Percentiles rank a stretch among this genome's conserved stretches.
These are phyloP conservation scores for Hawksworthiomyces lignivorus DNA, from an alignment of 2,329 filamentous ascomycete species.

Conservation along the genomic window DNA sequence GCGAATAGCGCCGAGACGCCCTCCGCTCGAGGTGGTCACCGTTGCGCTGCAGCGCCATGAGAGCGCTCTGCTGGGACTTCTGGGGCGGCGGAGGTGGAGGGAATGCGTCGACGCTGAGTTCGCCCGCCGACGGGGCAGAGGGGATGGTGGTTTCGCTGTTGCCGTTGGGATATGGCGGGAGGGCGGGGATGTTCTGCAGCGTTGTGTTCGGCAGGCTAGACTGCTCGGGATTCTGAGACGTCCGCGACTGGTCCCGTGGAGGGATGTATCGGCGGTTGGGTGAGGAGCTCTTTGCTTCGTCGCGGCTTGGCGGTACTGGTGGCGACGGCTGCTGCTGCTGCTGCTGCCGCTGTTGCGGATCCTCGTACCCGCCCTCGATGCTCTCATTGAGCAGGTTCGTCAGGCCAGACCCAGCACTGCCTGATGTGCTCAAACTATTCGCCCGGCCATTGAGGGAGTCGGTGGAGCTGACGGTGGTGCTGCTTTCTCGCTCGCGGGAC, in stretches of 20 bases:
- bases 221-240: conserved; percentile 47
- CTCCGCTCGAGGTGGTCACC: conserved; percentile 79
- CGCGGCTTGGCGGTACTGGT: conserved; percentile 8
- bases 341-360: conserved; percentile 24
- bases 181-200: conserved; percentile 67
- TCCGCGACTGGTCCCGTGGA: conserved; percentile 44
- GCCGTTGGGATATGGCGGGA: conserved; percentile 63
- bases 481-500: conserved; percentile 50
- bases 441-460: conserved; percentile 16
- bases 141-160: conserved; percentile 45
- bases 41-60: conserved; percentile 83
- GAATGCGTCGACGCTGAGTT: conserved; percentile 56
- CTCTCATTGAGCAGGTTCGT: conserved; percentile 54
- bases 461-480: conserved; percentile 40
- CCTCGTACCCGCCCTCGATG: conserved; percentile 44
- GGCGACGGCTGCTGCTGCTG: conserved; percentile 20
- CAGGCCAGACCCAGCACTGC: conserved; percentile 49
- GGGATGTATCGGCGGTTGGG: conserved; percentile 40
- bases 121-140: conserved; percentile 32
- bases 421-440: conserved; percentile 52
- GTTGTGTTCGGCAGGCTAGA: conserved; percentile 66
- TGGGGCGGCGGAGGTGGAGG: conserved; percentile 70
- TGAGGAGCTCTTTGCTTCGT: conserved; percentile 28
- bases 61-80: conserved; percentile 72
- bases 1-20: conserved; percentile 87